These are phyloP conservation scores for Xylaria sp. DNA, from an alignment of 2,329 filamentous ascomycete genomes.

Conservation along the genomic window DNA sequence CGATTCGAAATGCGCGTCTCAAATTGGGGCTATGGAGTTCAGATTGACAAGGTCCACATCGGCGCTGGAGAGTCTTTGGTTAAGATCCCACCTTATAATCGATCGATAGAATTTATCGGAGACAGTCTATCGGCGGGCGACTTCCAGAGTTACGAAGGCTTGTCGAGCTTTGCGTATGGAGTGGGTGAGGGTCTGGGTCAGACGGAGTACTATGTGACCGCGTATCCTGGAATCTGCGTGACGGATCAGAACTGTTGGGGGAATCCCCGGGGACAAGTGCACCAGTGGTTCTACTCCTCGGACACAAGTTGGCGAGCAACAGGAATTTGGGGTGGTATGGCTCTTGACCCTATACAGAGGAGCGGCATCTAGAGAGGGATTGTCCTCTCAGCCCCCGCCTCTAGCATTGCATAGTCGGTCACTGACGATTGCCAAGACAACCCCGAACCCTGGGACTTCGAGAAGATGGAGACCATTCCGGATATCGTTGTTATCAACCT, in stretches of 20 bases:
- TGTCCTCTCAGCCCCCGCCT: not conserved
- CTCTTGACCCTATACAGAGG: not conserved
- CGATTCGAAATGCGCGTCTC: slow-evolving; percentile 69
- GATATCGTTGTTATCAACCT: slow-evolving; percentile 61
- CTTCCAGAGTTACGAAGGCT: slow-evolving; percentile 67
- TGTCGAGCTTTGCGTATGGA: slow-evolving; percentile 67
- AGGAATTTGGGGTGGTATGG: slow-evolving; percentile 57
- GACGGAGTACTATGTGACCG: slow-evolving; percentile 68
- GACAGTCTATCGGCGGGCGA: slow-evolving; percentile 65
- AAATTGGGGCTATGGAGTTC: slow-evolving; percentile 70
- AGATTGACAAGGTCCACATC: slow-evolving; percentile 65
- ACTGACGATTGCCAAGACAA: slow-evolving; percentile 48
- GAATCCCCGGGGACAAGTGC: slow-evolving; percentile 59
- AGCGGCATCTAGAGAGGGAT: not conserved
- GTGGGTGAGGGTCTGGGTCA: slow-evolving; percentile 67
- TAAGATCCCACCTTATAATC: slow-evolving; percentile 53
- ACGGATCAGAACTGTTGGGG: slow-evolving; percentile 67
- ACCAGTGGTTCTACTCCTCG: slow-evolving; percentile 68
- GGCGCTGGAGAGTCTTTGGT: slow-evolving; percentile 57
- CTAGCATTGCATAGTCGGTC: not conserved
- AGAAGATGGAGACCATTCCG: slow-evolving; percentile 54
- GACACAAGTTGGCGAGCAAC: slow-evolving; percentile 62
- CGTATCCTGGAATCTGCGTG: slow-evolving; percentile 68
- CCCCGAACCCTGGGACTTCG: slow-evolving; percentile 59
- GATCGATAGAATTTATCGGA: slow-evolving; percentile 58